phyloP scores from a whole-genome alignment of 2,329 filamentous ascomycete species.

The Penicillium rolfsii region DNA sequence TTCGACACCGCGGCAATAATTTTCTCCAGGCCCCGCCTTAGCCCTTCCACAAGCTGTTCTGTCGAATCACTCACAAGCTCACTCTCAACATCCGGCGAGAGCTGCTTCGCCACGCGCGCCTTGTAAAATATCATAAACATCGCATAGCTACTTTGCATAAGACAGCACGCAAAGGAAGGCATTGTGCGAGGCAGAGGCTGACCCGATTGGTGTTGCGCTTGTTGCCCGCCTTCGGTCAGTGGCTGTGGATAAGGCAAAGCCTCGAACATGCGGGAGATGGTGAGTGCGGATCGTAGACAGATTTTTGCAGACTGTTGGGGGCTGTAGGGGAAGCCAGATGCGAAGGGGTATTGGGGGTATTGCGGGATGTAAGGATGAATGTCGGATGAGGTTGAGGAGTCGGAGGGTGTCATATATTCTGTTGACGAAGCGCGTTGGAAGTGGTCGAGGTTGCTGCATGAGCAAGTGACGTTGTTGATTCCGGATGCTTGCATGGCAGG shows the following conservation, averaged over 20 bases:
- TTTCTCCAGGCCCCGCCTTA: conserved; percentile 43
- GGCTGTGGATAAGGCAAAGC: conserved; percentile 44
- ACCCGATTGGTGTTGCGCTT: conserved; percentile 18
- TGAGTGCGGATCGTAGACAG: conserved; percentile 46
- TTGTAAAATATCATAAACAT: conserved; percentile 53
- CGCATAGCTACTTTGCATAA: conserved; percentile 53
- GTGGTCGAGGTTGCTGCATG: conserved; percentile 36
- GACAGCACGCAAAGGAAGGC: conserved; percentile 52
- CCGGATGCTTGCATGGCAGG: conserved; percentile 22
- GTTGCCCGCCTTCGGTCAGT: conserved; percentile 26
- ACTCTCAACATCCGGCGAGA: conserved; percentile 30
- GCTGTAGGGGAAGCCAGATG: conserved; percentile 47
- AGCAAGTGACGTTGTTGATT: conserved; percentile 38
- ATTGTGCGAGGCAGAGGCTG: conserved; percentile 45
- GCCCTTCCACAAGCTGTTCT: conserved; percentile 40
- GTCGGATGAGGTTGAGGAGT: conserved; percentile 39
- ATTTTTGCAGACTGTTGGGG: conserved; percentile 47
- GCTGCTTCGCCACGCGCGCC: conserved; percentile 42
- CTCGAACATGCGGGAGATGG: conserved; percentile 48
- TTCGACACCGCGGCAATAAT: conserved; percentile 44
- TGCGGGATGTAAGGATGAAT: conserved; percentile 34
- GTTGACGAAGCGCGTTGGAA: conserved; percentile 34
- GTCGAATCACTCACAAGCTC: conserved; percentile 30
- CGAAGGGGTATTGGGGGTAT: conserved; percentile 35
- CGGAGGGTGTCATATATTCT: conserved; percentile 40